Evolutionary conservation across 1,284 basidiomycete genomes (phyloP), one percentile per base, ranked within the genome.

Genomic region (Psilocybe mexicana): DNA sequence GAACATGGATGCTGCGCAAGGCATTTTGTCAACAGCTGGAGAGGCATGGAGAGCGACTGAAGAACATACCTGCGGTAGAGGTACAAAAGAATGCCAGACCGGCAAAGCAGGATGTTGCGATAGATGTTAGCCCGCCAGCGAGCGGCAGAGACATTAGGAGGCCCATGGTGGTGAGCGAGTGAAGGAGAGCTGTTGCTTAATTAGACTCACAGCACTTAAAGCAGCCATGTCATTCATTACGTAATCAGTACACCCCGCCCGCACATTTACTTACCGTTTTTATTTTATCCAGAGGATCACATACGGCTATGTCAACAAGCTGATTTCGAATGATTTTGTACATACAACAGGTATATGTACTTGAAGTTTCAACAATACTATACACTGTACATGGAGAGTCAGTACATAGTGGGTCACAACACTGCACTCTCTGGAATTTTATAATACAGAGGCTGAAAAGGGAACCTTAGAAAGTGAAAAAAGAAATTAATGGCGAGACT

Each of bases 61-160:
- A 44, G 4, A 11, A 24, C 62, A 45, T 44, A 86, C 90, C 91
- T 67, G 93, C 93, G 40, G 89, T 92, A 48, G 90, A 93, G 6
- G 91, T 91, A 72, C 84, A 91, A 72, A 82, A 92, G 74, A 91
- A 93, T 0, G 90, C 89, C 43, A 93, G 70, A 53, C 93, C 93
- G 10, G 90, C 89, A 26, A 93, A 75, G 66, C 88, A 89, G 72
- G 94, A 93, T 18, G 90, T 82, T 1, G 82, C 93, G 48, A 97
- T 79, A 0, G 92, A 84, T 35, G 87, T 85, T 45, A 93, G 72
- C 12, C 87, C 81, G 49, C 94, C 93, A 47, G 92, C 84, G 25
- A 98, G 72, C 8, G 96, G 96, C 24, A 99, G 79, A 51, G 94
- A 96, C 57, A 98, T 74, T 48, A 96, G 76, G 6, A 93, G 59